phyloP scores from a whole-genome alignment of 257 asterid species.

The Solanum gracilifrons region DNA sequence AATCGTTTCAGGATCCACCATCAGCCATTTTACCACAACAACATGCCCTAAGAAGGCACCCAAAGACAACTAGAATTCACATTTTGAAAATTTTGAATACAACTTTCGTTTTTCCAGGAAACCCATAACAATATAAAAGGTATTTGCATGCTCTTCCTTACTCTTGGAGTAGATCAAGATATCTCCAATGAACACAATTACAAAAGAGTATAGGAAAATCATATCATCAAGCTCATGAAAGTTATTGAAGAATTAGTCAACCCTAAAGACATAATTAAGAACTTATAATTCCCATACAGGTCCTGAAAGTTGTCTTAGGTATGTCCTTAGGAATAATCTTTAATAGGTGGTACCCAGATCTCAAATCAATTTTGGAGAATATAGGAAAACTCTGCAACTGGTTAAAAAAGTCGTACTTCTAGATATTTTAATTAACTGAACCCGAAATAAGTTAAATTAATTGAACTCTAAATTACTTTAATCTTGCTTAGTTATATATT shows the following conservation, averaged over 20 bases:
- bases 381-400: too few relatives aligned
- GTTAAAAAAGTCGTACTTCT: too few relatives aligned
- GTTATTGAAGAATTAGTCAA: too few relatives aligned
- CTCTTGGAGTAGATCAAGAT: not conserved
- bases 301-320: too few relatives aligned
- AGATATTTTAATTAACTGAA: not conserved
- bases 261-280: not conserved
- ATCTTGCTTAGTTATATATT: slow-evolving; percentile 1
- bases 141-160: not conserved
- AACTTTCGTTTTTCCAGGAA: not conserved
- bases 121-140: not conserved
- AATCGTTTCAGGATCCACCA: not conserved
- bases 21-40: too few relatives aligned
- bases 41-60: not conserved
- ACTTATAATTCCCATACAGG: too few relatives aligned
- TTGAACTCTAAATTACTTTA: not conserved
- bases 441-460: not conserved
- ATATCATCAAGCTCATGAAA: not conserved
- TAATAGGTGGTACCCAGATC: not conserved
- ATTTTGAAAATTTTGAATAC: too few relatives aligned
- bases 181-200: not conserved
- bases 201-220: not conserved
- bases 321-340: too few relatives aligned
- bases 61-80: not conserved
- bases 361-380: too few relatives aligned